Base-by-base conservation (phyloP, 106 monocot genomes). In the Iris macrosiphon region DNA sequence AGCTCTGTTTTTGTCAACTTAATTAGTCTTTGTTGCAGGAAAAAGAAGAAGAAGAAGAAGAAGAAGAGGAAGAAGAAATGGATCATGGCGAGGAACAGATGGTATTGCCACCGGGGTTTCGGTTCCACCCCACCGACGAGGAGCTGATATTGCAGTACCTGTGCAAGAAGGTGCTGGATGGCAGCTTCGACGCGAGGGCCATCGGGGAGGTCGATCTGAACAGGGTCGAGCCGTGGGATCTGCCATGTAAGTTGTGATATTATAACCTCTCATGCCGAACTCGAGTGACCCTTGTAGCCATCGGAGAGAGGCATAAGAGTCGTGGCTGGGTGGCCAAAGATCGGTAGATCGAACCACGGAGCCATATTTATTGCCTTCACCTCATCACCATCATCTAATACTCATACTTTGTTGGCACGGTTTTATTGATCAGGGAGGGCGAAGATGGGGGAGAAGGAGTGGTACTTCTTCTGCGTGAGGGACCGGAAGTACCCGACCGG, bases 391-490 rank as follows among this genome's bases (percentile, higher is more conserved):
- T 51, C n/a, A 4, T 51, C 14, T 20, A 23, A 38, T 11, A 30
- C 8, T 30, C 30, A 45, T 11, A 2, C 18, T 41, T 4, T n/a
- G 21, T 12, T 17, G 12, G 12, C 14, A 3, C 43, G 7, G 19
- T 9, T 46, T 29, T 14, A 18, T 2, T 0, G 18, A 3, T 6
- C 58, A 91, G 91, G 61, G 17, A 75, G 31, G 44, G 81, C 81
- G 13, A 91, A 73, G 33, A 81, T 85, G 81, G 85, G 91, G 35
- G 91, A 82, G 66, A 85, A 91, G 49, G 84, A 84, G 55, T 78
- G 74, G 81, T 91, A 85, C 69, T 82, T 85, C 69, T 85, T 85
- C 78, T 78, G 81, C 57, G 45, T 70, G 43, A 82, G 64, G 69
- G 81, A 81, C 45, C 35, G 81, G 18, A 90, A 86, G 59, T 92